These are phyloP conservation scores for Lablab purpureus DNA, from an alignment of 306 rosid species.

Conservation along the genomic window DNA sequence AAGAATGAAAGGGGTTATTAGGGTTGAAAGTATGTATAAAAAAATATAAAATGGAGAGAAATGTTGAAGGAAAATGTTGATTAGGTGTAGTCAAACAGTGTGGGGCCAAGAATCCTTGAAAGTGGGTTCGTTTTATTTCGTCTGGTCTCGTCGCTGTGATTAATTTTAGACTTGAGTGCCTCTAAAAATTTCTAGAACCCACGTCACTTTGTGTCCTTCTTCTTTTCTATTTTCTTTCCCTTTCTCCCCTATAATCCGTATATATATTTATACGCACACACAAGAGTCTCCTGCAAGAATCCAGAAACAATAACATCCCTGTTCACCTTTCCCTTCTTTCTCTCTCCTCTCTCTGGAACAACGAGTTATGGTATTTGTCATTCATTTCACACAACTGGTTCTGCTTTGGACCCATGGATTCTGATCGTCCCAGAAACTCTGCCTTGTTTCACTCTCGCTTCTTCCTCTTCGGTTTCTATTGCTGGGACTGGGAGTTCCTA, in stretches of 20 bases:
- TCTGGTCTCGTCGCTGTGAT: constrained; percentile 21
- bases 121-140: constrained; percentile 33
- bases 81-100: not conserved
- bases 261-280: constrained; percentile 39
- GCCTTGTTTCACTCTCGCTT: constrained; percentile 58
- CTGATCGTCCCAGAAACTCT: constrained; percentile 51
- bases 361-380: constrained; percentile 68
- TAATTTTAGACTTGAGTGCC: constrained; percentile 37
- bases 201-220: constrained; percentile 44
- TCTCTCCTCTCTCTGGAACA: not conserved
- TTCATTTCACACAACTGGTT: constrained; percentile 14
- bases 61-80: not conserved
- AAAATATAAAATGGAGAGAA: no score
- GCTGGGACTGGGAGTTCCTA: constrained; percentile 97
- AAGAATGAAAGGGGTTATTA: no score
- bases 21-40: no score
- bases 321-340: not conserved
- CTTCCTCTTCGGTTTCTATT: constrained; percentile 83
- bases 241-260: not conserved
- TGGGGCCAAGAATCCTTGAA: constrained; percentile 36
- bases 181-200: constrained; percentile 77
- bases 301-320: not conserved
- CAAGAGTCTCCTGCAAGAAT: constrained; percentile 44
- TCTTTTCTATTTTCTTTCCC: not conserved
- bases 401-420: constrained; percentile 60